Base-by-base conservation (phyloP, 2,329 filamentous ascomycete genomes). In the Fusarium torreyae region DNA sequence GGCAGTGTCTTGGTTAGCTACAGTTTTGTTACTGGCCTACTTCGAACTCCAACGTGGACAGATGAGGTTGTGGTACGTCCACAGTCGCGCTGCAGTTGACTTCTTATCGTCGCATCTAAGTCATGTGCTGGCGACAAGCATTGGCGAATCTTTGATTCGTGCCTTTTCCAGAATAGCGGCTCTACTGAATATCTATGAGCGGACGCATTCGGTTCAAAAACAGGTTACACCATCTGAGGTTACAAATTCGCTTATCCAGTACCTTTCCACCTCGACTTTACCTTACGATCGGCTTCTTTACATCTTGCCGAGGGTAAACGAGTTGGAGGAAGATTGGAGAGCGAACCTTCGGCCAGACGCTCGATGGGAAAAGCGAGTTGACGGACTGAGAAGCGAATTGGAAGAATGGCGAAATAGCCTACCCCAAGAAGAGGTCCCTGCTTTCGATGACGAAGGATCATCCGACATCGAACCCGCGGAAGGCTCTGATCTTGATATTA, bases 241-340 rank as follows among this genome's bases (percentile, higher is more conserved):
- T 5, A 67, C 66, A 1, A 45, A 38, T 2, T 39, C 55, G 13
- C 31, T 68, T 0, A 50, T 63, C 4, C 31, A 62, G 17, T 51
- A 55, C 3, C 62, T 69, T 7, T 54, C 39, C 10, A 40, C 48
- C 3, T 69, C 66, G 1, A 39, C 9, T 0, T 10, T 63, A 2
- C 38, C 66, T 1, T 63, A 49, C 4, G 68, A 71, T 17, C 55
- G 65, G 3, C 61, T 66, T 4, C 54, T 71, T 3, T 63, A 63
- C 9, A 71, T 71, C 11, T 18, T 62, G 40, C 68, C 68, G 2
- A 45, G 54, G 7, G 53, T 71, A 0, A 66, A 60, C 10, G 42
- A 63, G 5, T 24, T 71, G 7, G 68, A 71, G 15, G 68, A 71
- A 13, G 62, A 71, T 5, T 71, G 64, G 52, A 59, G 68, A n/a